Conservation (phyloP, 2,329 filamentous ascomycete genomes). For the Peltaster fructicola region DNA sequence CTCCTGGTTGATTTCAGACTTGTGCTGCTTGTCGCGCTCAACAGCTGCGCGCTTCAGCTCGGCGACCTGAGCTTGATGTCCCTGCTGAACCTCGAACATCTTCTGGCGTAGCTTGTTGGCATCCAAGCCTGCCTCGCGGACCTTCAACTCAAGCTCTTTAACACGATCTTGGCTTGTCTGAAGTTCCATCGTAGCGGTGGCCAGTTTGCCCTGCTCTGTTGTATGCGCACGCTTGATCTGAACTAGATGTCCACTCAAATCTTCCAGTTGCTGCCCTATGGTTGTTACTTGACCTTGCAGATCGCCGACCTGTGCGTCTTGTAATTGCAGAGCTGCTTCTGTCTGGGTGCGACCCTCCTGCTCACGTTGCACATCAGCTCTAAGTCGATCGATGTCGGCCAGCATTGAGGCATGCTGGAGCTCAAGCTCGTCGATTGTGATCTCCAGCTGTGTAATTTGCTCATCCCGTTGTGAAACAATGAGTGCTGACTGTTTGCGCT, state of each 20-base stretch:
- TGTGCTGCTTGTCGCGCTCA: slow-evolving; percentile 23
- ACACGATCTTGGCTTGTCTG: slow-evolving; percentile 26
- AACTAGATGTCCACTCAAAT: no score
- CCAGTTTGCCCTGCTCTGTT: slow-evolving; percentile 20
- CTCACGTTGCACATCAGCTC: slow-evolving; percentile 19
- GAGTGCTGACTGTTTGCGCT: no score
- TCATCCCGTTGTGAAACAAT: no score
- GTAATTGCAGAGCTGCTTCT: slow-evolving; percentile 22
- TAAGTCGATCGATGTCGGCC: slow-evolving; percentile 17
- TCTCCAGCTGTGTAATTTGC: slow-evolving; percentile 24
- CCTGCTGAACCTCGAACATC: slow-evolving; percentile 27
- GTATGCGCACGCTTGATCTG: no score
- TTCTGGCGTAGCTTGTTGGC: slow-evolving; percentile 32
- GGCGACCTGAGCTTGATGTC: slow-evolving; percentile 22
- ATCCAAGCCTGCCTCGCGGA: slow-evolving; percentile 25
- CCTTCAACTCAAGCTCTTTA: slow-evolving; percentile 22
- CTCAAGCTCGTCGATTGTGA: slow-evolving; percentile 20
- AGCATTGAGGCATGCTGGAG: slow-evolving; percentile 18
- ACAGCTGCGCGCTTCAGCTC: slow-evolving; percentile 20
- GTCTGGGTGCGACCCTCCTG: slow-evolving; percentile 15
- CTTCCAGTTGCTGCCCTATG: slow-evolving; percentile 16
- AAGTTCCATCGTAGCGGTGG: slow-evolving; percentile 23
- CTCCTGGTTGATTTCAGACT: slow-evolving; percentile 22
- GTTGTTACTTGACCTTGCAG: slow-evolving; percentile 20
- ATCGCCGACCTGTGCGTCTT: slow-evolving; percentile 20